Percentiles rank a stretch among this genome's conserved stretches.
phyloP scores from a whole-genome alignment of 768 basidiomycete genomes.

The Boletus subparvulus region DNA sequence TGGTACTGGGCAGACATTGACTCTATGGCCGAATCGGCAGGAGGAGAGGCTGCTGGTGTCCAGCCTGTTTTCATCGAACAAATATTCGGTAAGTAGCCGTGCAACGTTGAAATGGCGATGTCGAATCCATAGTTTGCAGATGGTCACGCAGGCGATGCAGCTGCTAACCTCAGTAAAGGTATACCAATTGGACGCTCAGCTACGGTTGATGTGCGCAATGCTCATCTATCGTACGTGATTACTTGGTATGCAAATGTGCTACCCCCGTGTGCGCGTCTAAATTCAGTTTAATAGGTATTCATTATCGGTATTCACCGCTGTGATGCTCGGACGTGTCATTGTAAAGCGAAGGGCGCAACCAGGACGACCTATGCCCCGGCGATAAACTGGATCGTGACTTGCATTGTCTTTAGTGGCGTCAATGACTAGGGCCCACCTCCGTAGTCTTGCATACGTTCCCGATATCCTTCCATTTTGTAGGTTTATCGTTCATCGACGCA shows the following conservation, averaged over 20 bases:
- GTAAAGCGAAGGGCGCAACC: conserved; percentile 49
- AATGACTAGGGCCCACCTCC: not conserved
- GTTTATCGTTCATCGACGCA: not conserved
- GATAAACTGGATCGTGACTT: not conserved
- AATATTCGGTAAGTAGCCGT: conserved; percentile 69
- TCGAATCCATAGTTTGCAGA: conserved; percentile 46
- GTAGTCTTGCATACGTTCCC: conserved; percentile 3
- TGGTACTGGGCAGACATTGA: conserved; percentile 94
- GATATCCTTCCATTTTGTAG: not conserved
- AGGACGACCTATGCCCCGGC: conserved; percentile 60
- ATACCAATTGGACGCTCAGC: conserved; percentile 83
- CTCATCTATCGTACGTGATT: conserved; percentile 91
- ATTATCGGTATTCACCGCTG: conserved; percentile 77
- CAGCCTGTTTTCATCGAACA: conserved; percentile 91
- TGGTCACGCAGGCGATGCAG: conserved; percentile 78
- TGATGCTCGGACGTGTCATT: conserved; percentile 76
- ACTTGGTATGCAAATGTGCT: conserved; percentile 68
- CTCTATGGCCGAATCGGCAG: conserved; percentile 74
- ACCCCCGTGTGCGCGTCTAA: conserved; percentile 11
- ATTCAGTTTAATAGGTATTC: conserved; percentile 65
- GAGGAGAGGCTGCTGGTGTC: conserved; percentile 67
- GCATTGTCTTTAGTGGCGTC: not conserved
- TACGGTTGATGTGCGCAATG: conserved; percentile 85
- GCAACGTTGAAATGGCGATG: not conserved
- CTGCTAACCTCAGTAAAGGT: conserved; percentile 59